Base-by-base conservation (phyloP, 768 basidiomycete genomes). In the Tricholoma matsutake region DNA sequence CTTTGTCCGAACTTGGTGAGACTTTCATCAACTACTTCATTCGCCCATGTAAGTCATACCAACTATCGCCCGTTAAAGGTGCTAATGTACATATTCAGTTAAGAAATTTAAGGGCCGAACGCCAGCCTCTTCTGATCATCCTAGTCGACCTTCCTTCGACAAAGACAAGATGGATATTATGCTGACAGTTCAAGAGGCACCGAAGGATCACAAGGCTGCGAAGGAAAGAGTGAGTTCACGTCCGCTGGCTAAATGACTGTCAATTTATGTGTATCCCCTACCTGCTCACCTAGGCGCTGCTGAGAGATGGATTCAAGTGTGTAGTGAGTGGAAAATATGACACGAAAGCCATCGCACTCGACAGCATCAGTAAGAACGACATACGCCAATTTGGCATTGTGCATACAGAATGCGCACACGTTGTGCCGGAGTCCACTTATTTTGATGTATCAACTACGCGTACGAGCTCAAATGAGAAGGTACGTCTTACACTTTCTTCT, bases 271-370 rank as follows among this genome's bases (percentile, higher is more conserved):
- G n/a, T n/a, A 8, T 14, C 11, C 16, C 18, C 43, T 20, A 56
- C 60, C 14, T 1, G 4, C n/a, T 13, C 32, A 28, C 28, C 32
- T 11, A 65, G 64, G n/a, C n/a, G 58, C 58, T 22, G 54, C 56
- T 18, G 18, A 63, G 57, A 25, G 64, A 64, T 51, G 58, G 56
- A 39, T 63, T 34, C 45, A 16, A 39, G 49, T 65, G 64, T 29
- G 49, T 63, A 7, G 52, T 61, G 14, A 53, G 61, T 9, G 64
- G 61, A 49, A 59, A 45, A 43, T 65, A 62, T 31, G 61, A 65
- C 18, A 29, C 34, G 31, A 28, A 16, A 9, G 60, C 60, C 31
- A 32, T 22, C 32, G 32, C 32, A 34, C 9, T 39, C 13, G 6
- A 14, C 37, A 39, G 37, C 37, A 39, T 16, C 37, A 7, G 13